phyloP scores from a whole-genome alignment of 2,329 filamentous ascomycete genomes.

The Emydomyces testavorans region DNA sequence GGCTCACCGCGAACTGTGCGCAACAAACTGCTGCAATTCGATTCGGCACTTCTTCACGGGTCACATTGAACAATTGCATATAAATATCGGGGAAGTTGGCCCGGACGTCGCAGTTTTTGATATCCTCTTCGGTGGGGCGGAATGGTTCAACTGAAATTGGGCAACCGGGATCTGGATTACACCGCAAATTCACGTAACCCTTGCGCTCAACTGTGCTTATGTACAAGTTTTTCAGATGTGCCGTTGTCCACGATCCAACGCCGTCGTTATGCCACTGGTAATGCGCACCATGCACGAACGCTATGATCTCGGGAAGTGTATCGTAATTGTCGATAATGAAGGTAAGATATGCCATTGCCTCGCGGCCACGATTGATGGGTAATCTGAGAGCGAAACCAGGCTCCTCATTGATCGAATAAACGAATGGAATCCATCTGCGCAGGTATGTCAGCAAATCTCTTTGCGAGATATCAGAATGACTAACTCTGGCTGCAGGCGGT shows the following conservation, averaged over 20 bases:
- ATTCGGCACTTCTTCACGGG: conserved; percentile 27
- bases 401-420: conserved; percentile 13
- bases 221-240: conserved; percentile 40
- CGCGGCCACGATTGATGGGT: conserved; percentile 12
- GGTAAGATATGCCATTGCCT: conserved; percentile 13
- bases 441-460: neutral
- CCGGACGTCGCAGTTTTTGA: conserved; percentile 29
- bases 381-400: conserved; percentile 4
- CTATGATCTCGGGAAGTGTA: conserved; percentile 30
- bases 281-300: conserved; percentile 32
- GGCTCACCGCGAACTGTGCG: conserved; percentile 44
- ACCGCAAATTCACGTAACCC: conserved; percentile 46
- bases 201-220: conserved; percentile 38
- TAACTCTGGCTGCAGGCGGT: conserved; percentile 8
- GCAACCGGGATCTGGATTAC: conserved; percentile 43
- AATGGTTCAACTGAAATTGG: conserved; percentile 41
- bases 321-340: conserved; percentile 35
- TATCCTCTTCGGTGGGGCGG: conserved; percentile 31
- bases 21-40: conserved; percentile 43
- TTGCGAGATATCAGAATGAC: neutral
- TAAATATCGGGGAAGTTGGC: conserved; percentile 42
- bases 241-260: conserved; percentile 41
- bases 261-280: conserved; percentile 43
- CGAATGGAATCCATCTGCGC: conserved; percentile 10
- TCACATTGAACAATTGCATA: conserved; percentile 38